A percentile compares a stretch with the other conserved stretches of the same genome.
phyloP scores from a whole-genome alignment of 1,139 yeast species.

The Yamadazyma pseudoaaseri region DNA sequence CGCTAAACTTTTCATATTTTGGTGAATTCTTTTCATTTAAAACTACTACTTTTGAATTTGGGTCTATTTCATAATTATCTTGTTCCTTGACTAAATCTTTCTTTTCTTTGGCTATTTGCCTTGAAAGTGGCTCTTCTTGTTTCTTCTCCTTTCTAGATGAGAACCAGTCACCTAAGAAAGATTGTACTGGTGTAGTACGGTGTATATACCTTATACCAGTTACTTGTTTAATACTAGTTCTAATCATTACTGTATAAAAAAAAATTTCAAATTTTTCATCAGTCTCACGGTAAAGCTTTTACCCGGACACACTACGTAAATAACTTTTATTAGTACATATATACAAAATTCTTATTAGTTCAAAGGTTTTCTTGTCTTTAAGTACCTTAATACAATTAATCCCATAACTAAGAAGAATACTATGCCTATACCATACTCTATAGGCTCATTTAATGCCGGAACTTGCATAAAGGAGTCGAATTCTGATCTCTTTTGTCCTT shows the following conservation, averaged over 20 bases:
- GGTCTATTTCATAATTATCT: conserved; percentile 36
- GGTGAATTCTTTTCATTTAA: conserved; percentile 40
- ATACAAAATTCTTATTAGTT: neutral
- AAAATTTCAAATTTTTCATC: neutral
- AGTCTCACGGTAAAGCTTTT: neutral
- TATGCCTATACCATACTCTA: conserved; percentile 9
- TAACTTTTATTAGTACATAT: no score
- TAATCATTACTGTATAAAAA: conserved; percentile 5
- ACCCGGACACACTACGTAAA: conserved; percentile 1
- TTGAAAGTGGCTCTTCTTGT: neutral
- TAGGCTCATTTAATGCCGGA: neutral
- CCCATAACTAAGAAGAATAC: conserved; percentile 16
- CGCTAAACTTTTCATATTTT: conserved; percentile 23
- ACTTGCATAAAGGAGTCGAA: conserved; percentile 1
- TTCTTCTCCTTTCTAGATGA: conserved; percentile 14
- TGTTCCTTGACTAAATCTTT: conserved; percentile 42
- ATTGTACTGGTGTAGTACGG: conserved; percentile 10
- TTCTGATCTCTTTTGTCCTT: conserved; percentile 1
- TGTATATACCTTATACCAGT: conserved; percentile 12
- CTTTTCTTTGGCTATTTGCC: conserved; percentile 17
- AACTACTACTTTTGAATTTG: conserved; percentile 33
- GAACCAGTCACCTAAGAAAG: conserved; percentile 23
- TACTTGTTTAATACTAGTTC: conserved; percentile 6
- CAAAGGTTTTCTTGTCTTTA: conserved; percentile 1
- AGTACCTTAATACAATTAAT: conserved; percentile 10